Base-by-base conservation (phyloP, 1,284 basidiomycete genomes). In the Pseudozyma flocculosa region DNA sequence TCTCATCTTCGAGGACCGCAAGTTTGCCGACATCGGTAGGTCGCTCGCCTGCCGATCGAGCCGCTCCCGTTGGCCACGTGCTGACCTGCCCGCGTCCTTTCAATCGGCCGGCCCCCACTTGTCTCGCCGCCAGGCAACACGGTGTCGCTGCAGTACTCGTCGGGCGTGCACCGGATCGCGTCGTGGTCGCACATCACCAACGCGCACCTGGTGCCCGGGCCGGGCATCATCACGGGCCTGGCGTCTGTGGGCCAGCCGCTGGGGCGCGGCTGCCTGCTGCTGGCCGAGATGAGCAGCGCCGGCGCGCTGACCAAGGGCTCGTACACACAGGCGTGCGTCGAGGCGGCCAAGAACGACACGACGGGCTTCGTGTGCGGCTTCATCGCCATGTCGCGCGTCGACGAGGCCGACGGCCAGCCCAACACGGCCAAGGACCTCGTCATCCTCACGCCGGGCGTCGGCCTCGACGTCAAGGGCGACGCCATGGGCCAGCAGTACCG, bases 41-140 rank as follows among this genome's bases (percentile, higher is more conserved):
- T 57, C 2, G 1, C 7, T 9, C 24, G 19, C 30, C 13, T 34
- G 23, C 36, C 21, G 22, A 2, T 3, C n/a, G n/a, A 10, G 17
- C 19, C 24, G n/a, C n/a, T n/a, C n/a, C n/a, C n/a, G n/a, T n/a
- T n/a, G n/a, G n/a, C n/a, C n/a, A n/a, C 2, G 9, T 17, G 14
- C 17, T 15, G 7, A 13, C n/a, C n/a, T n/a, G n/a, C n/a, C n/a
- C n/a, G n/a, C n/a, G n/a, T n/a, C n/a, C n/a, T n/a, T n/a, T n/a
- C n/a, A n/a, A n/a, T n/a, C n/a, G n/a, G n/a, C n/a, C n/a, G n/a
- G n/a, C n/a, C n/a, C n/a, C n/a, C n/a, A n/a, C n/a, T n/a, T n/a
- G n/a, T n/a, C n/a, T n/a, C n/a, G n/a, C n/a, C n/a, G n/a, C n/a
- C 51, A 96, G 93, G 94, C 39, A 97, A 97, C 81, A 98, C 95